Conservation (phyloP, 352 stramenopile species). For the Globisporangium polare region DNA sequence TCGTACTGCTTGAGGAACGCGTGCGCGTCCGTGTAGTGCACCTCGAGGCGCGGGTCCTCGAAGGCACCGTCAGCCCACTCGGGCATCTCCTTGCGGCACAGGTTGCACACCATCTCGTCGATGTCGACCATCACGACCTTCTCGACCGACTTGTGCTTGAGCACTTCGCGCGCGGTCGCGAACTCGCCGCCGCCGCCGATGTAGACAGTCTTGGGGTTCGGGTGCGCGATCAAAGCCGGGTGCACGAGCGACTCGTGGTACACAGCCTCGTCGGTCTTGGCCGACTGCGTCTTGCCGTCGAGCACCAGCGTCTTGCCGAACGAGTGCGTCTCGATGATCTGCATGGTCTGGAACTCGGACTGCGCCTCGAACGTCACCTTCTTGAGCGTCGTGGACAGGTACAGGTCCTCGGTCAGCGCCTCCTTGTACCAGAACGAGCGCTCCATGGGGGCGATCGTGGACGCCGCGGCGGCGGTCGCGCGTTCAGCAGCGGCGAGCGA, state of each 20-base stretch:
- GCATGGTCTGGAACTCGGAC: constrained; percentile 91
- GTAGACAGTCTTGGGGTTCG: constrained; percentile 87
- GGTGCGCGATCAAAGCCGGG: constrained; percentile 86
- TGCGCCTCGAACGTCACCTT: constrained; percentile 81
- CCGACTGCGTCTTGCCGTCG: constrained; percentile 94
- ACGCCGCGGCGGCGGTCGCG: constrained; percentile 25
- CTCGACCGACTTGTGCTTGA: constrained; percentile 91
- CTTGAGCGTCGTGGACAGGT: constrained; percentile 87
- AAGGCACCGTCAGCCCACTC: constrained; percentile 90
- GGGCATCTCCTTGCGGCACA: constrained; percentile 92
- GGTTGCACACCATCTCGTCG: constrained; percentile 90
- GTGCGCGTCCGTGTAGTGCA: constrained; percentile 91
- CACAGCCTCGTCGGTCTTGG: constrained; percentile 91
- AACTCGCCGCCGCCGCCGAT: constrained; percentile 93
- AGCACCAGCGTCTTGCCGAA: constrained; percentile 95
- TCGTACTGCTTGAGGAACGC: constrained; percentile 86
- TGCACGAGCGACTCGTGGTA: constrained; percentile 97
- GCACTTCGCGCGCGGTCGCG: constrained; percentile 89
- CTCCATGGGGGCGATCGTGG: constrained; percentile 46
- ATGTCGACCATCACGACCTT: constrained; percentile 96
- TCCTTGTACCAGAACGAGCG: constrained; percentile 87
- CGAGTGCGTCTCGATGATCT: constrained; percentile 91
- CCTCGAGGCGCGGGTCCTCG: constrained; percentile 88
- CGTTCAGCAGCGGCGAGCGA: constrained; percentile 6
- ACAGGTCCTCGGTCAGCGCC: constrained; percentile 86